Evolutionary conservation across 2,329 filamentous ascomycete genomes (phyloP), one percentile per base, ranked within the genome.

Genomic region (Geoglossum cookeanum): DNA sequence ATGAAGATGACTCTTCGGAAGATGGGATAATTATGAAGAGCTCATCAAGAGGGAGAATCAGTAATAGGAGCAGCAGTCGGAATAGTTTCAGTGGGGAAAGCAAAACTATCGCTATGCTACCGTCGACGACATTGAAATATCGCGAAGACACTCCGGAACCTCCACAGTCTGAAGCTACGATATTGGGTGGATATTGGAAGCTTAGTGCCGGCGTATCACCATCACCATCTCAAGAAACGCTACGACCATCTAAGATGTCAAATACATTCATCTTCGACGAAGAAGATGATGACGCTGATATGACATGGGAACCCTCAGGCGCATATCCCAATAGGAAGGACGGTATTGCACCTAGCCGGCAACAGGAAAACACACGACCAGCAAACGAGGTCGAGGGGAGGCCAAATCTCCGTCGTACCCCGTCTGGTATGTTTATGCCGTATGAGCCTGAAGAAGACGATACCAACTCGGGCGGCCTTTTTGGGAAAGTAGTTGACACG

Each of bases 351-450:
- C 33, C 15, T n/a, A 27, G 17, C 11, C 44, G 22, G 15, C 32
- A 48, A 51, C 17, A 48, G 29, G 49, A 37, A 53, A 52, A 52
- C 48, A 45, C 37, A 9, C 35, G 54, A 22, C 54, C 35, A 15
- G n/a, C 35, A n/a, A 15, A 27, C 17, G 45, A 30, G 30, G 22
- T 42, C 32, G 22, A 45, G 39, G 54, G 37, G 27, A 53, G 15
- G 2, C 39, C 15, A 17, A 82, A 83, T 56, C 83, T 94, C 74
- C 81, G 84, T 60, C 78, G 89, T 62, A 94, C 87, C 22, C 75
- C 81, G 55, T 92, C 87, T 44, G 89, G 88, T 63, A 94, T 94
- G 87, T 85, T 94, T 64, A 90, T 94, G 85, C 87, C 88, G 6
- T 85, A 83, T 63, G 85, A 89, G 63, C 84, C 89, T 63, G 81